Conservation (phyloP, 176 grass and related monocot species). For the Eragrostis curvula region DNA sequence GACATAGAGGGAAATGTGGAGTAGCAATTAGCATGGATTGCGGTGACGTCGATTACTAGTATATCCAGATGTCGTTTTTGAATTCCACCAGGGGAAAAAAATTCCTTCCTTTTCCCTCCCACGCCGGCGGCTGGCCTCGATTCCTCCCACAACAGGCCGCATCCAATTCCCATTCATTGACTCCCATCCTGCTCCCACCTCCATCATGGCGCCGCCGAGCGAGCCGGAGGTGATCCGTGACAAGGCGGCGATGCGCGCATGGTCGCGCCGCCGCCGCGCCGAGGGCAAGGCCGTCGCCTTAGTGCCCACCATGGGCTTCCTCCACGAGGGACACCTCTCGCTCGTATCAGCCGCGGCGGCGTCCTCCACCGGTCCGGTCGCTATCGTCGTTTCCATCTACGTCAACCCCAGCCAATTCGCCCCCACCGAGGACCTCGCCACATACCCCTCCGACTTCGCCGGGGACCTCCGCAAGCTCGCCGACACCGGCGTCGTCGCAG, state of each 20-base stretch:
- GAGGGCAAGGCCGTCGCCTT: conserved; percentile 66
- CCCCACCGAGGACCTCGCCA: conserved; percentile 70
- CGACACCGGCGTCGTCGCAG: conserved; percentile 54
- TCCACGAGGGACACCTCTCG: conserved; percentile 87
- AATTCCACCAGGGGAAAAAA: not conserved
- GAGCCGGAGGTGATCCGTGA: conserved; percentile 80
- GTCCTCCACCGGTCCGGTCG: conserved; percentile 45
- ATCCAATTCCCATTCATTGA: not conserved
- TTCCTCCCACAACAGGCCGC: not conserved
- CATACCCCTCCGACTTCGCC: conserved; percentile 71
- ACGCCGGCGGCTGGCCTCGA: not conserved
- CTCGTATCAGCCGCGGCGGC: conserved; percentile 57
- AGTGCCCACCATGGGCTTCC: conserved; percentile 96
- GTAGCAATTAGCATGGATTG: not conserved
- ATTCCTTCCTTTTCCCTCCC: not conserved
- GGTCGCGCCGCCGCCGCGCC: conserved; percentile 58
- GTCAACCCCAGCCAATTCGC: conserved; percentile 90
- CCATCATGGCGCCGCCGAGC: conserved; percentile 32
- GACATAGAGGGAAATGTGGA: not conserved
- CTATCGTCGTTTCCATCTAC: conserved; percentile 83
- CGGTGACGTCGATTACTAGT: not conserved
- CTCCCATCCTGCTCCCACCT: not conserved
- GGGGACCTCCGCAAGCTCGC: conserved; percentile 79
- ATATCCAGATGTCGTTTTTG: not conserved
- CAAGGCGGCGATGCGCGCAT: conserved; percentile 67